Percentiles rank a stretch among this genome's conserved stretches.
These are phyloP conservation scores for Coprinopsis marcescibilis DNA, from an alignment of 768 basidiomycete genomes.

Conservation along the genomic window DNA sequence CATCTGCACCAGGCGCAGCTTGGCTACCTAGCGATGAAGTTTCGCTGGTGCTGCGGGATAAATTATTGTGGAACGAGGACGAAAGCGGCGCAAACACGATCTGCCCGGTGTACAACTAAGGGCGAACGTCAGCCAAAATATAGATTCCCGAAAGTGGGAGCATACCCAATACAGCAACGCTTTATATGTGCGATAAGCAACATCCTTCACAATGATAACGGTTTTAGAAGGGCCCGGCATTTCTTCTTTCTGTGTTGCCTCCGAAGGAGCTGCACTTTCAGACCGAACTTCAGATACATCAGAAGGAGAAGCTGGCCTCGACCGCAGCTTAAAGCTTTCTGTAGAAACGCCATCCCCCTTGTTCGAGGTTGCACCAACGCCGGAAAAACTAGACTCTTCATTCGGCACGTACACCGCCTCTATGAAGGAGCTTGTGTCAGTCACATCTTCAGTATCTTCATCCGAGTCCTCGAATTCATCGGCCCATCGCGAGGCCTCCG, in stretches of 20 bases:
- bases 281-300: not conserved
- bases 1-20: slow-evolving; percentile 26
- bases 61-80: slow-evolving; percentile 48
- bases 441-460: slow-evolving; percentile 30
- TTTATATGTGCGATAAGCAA: slow-evolving; percentile 40
- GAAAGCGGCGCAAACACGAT: slow-evolving; percentile 82
- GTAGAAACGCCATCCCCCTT: no score
- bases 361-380: no score
- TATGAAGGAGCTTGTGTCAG: slow-evolving; percentile 8
- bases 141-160: not conserved
- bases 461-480: slow-evolving; percentile 50
- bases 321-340: no score
- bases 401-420: not conserved
- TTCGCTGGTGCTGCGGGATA: slow-evolving; percentile 19
- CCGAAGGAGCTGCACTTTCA: not conserved
- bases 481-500: slow-evolving; percentile 26
- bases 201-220: slow-evolving; percentile 41
- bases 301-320: slow-evolving; percentile 2
- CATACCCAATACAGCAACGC: slow-evolving; percentile 70
- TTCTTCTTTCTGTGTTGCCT: not conserved
- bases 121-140: not conserved
- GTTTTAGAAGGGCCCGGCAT: slow-evolving; percentile 16
- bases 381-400: not conserved
- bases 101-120: slow-evolving; percentile 77
- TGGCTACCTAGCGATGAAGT: slow-evolving; percentile 13